These are phyloP conservation scores for Hypholoma fasciculare DNA, from an alignment of 768 basidiomycete genomes.

Conservation along the genomic window DNA sequence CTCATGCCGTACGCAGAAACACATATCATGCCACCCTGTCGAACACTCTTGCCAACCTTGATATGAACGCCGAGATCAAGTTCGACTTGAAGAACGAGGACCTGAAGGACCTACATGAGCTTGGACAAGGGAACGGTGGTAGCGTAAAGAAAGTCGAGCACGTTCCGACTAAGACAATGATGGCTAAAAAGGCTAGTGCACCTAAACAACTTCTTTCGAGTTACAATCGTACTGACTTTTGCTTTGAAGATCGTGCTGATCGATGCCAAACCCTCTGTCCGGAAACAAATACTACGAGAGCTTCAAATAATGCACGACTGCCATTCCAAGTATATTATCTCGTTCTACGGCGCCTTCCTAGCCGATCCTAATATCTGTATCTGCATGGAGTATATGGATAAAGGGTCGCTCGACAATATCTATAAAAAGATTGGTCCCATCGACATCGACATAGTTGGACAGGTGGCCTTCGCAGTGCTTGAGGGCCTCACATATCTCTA, in stretches of 20 bases:
- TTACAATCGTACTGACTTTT: constrained; percentile 1
- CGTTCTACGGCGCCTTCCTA: constrained; percentile 95
- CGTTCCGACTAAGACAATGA: constrained; percentile 83
- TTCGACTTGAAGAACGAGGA: constrained; percentile 88
- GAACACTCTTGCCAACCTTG: constrained; percentile 82
- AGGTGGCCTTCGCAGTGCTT: constrained; percentile 93
- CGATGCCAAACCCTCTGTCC: constrained; percentile 92
- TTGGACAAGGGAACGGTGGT: constrained; percentile 96
- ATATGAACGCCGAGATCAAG: constrained; percentile 84
- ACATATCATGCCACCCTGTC: constrained; percentile 81
- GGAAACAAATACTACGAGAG: constrained; percentile 97
- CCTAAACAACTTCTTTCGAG: neutral
- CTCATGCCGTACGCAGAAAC: constrained; percentile 57
- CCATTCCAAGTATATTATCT: constrained; percentile 90
- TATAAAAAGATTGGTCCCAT: constrained; percentile 96
- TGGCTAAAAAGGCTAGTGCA: constrained; percentile 92
- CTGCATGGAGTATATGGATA: constrained; percentile 97
- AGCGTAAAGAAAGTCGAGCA: constrained; percentile 97
- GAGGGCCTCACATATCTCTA: constrained; percentile 97
- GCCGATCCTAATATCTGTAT: constrained; percentile 98
- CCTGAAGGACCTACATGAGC: constrained; percentile 84
- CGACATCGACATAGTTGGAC: constrained; percentile 88
- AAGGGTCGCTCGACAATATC: constrained; percentile 90
- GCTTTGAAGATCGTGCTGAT: constrained; percentile 84
- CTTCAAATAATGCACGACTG: constrained; percentile 99